Base-by-base conservation (phyloP, 495 filamentous ascomycete species). In the Jackrogersella minutella region DNA sequence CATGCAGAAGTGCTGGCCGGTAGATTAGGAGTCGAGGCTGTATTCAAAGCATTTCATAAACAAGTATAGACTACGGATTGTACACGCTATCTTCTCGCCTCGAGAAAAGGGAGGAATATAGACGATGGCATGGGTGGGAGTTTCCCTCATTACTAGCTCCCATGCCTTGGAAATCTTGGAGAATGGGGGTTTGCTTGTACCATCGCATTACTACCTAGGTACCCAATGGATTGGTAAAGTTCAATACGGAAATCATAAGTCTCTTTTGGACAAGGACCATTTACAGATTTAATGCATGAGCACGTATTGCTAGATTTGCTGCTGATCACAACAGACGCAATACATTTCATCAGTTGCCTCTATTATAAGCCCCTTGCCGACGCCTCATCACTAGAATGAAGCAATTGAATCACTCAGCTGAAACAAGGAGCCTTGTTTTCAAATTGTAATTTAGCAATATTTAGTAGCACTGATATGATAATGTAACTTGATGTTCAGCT, bases 51-150 rank as follows among this genome's bases (percentile, higher is more conserved):
- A 44, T 60, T 69, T 58, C 31, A 36, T 22, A 43, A 58, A 39
- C 41, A 53, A 54, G 4, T 41, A 68, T 68, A 68, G 58, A 68
- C 53, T 58, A 55, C 47, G 49, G 59, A 26, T 41, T 54, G 22
- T 19, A 37, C 40, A 34, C 33, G 47, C 37, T 47, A 21, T 34
- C 16, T 39, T 49, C 16, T 39, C 41, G 19, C 39, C 54, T 62
- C 53, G 22, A 55, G 17, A 36, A 7, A 36, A 7, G n/a, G 43
- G 49, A 17, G 60, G 50, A 31, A 4, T 2, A 57, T 64, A 69
- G 55, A 64, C 51, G 49, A 46, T 34, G 59, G 59, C 1, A 28
- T 22, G 21, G 59, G 24, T 36, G 21, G 31, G 51, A 28, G 36
- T 51, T 55, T 54, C 58, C 58, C n/a, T n/a, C n/a, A n/a, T 68